Conservation (phyloP, 2,329 filamentous ascomycete species). For the Elsinoe ampelina region DNA sequence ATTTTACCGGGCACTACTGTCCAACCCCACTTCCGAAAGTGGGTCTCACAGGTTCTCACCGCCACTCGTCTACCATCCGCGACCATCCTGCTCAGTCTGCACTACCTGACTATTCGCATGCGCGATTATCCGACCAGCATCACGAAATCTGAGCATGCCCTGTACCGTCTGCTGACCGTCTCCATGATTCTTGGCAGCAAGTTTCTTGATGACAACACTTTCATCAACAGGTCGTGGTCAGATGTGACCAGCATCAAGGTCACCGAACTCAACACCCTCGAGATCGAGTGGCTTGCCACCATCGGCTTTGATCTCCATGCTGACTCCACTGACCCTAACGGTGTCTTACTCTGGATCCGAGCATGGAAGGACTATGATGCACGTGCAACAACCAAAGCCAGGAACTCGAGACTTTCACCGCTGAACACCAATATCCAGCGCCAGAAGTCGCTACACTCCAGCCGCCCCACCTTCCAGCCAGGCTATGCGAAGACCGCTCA, state of each 20-base stretch:
- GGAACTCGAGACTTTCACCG: conserved; percentile 42
- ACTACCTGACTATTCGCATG: conserved; percentile 77
- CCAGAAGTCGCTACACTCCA: conserved; percentile 41
- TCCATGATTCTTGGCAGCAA: conserved; percentile 83
- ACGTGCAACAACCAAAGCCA: conserved; percentile 36
- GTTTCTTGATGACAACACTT: conserved; percentile 93
- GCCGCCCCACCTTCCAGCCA: conserved; percentile 28
- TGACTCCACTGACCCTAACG: conserved; percentile 68
- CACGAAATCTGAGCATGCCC: conserved; percentile 51
- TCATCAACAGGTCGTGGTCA: conserved; percentile 94
- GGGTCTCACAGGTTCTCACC: conserved; percentile 80
- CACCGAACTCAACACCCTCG: conserved; percentile 71
- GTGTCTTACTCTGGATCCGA: conserved; percentile 54
- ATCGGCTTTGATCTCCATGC: conserved; percentile 82
- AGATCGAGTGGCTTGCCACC: conserved; percentile 76
- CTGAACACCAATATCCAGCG: conserved; percentile 57
- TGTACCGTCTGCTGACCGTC: conserved; percentile 82
- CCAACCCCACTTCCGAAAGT: conserved; percentile 69
- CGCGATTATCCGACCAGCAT: conserved; percentile 26
- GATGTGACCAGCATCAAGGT: conserved; percentile 88
- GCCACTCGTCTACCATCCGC: conserved; percentile 47
- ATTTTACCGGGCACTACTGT: conserved; percentile 54
- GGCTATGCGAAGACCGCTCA: conserved; percentile 23
- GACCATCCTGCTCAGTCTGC: conserved; percentile 51
- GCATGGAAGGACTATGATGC: conserved; percentile 58